Evolutionary conservation across 129 eudicot species (phyloP).

Genomic region (Flaveria brownii): DNA sequence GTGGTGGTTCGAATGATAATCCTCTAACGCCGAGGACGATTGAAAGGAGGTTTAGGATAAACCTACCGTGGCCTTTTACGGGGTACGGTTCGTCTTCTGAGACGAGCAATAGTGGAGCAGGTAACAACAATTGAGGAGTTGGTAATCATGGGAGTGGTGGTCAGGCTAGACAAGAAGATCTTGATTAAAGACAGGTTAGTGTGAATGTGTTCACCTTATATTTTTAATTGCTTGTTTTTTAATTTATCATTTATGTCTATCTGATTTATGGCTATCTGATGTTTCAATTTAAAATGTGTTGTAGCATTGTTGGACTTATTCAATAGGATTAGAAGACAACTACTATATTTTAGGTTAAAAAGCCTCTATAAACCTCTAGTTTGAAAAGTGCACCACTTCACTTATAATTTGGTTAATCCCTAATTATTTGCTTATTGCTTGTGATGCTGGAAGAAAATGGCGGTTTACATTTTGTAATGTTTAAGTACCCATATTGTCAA

Average conservation of each 20-base stretch:
- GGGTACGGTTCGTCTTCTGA: constrained; percentile 50
- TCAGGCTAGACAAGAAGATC: constrained; percentile 69
- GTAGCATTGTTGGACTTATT: too few species aligned
- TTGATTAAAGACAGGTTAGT: constrained; percentile 48
- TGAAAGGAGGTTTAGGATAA: constrained; percentile 77
- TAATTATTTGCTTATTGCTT: too few species aligned
- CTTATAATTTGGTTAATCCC: too few species aligned
- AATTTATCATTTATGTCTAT: background rate
- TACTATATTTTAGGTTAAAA: too few species aligned
- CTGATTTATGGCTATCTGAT: constrained; percentile 21
- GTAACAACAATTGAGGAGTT: constrained; percentile 47
- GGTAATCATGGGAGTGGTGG: constrained; percentile 45
- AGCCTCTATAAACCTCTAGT: too few species aligned
- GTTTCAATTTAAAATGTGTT: background rate
- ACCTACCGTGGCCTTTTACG: constrained; percentile 64
- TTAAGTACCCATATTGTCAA: too few species aligned
- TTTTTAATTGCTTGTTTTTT: constrained; percentile 7
- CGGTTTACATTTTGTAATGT: too few species aligned
- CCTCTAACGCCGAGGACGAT: constrained; percentile 50
- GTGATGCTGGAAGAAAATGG: too few species aligned
- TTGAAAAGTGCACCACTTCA: too few species aligned
- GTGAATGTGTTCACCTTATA: constrained; percentile 24
- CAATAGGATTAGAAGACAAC: too few species aligned
- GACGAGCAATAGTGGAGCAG: constrained; percentile 61
- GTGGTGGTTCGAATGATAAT: constrained; percentile 42